Percentiles rank a stretch among this genome's conserved stretches.
phyloP scores from a whole-genome alignment of 139 green algal genomes.

The Coelastrella sp. region DNA sequence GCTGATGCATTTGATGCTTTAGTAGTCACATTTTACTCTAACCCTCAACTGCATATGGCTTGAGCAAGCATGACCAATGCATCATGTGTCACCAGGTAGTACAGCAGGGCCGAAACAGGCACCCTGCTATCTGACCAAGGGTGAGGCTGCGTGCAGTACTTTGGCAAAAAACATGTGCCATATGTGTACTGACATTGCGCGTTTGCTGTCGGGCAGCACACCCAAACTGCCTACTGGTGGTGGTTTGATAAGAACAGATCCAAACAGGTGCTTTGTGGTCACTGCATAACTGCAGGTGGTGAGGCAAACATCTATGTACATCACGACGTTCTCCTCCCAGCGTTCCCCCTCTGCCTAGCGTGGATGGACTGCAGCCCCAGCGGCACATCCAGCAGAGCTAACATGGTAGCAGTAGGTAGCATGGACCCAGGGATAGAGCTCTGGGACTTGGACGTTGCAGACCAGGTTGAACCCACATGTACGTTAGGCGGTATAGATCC shows the following conservation, averaged over 20 bases:
- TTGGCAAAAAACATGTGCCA: no score
- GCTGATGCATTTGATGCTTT: no score
- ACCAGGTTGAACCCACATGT: constrained; percentile 87
- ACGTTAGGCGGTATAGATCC: constrained; percentile 83
- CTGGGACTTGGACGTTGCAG: constrained; percentile 95
- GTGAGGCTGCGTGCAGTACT: no score
- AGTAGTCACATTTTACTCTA: no score
- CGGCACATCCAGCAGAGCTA: constrained; percentile 53
- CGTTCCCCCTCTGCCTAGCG: constrained; percentile 92
- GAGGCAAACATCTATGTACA: constrained; percentile 95
- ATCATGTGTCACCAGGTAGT: no score
- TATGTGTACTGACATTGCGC: no score
- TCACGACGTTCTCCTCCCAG: constrained; percentile 95
- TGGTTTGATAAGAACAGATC: not conserved
- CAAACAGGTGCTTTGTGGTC: not conserved
- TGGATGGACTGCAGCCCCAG: constrained; percentile 89
- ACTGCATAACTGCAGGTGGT: constrained; percentile 46
- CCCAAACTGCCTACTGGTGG: not conserved
- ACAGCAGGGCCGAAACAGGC: no score
- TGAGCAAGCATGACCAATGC: no score
- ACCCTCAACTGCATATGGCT: no score
- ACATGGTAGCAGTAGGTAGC: constrained; percentile 91
- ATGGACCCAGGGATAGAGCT: constrained; percentile 97
- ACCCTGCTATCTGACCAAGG: no score
- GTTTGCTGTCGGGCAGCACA: no score